Evolutionary conservation across 2,329 filamentous ascomycete genomes (phyloP).

Genomic region (Aspergillus alliaceus): DNA sequence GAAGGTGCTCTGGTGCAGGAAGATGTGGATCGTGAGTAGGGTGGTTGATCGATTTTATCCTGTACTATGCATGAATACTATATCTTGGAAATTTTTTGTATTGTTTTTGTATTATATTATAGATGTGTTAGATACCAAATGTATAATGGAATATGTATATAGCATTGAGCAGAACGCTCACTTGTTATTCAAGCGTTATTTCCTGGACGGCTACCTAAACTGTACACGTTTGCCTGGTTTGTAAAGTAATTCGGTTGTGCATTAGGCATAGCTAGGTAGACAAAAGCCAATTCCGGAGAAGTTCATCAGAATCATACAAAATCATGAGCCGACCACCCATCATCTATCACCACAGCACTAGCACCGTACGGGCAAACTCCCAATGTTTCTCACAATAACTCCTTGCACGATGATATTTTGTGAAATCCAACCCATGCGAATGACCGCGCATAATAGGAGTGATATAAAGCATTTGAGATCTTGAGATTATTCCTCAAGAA

Average conservation of each 20-base stretch:
- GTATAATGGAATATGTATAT: background rate
- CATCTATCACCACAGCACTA: background rate
- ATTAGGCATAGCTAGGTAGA: too few relatives aligned
- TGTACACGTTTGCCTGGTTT: too few relatives aligned
- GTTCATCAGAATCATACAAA: background rate
- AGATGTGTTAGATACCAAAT: background rate
- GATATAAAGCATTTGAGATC: background rate
- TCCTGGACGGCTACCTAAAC: too few relatives aligned
- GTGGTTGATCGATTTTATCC: background rate
- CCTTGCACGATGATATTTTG: background rate
- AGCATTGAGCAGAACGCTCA: background rate
- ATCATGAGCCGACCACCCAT: background rate
- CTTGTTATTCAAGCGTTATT: too few relatives aligned
- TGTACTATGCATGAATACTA: background rate
- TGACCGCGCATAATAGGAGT: background rate
- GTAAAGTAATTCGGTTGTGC: too few relatives aligned
- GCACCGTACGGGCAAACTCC: background rate
- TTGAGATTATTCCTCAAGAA: background rate
- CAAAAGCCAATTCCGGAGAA: background rate
- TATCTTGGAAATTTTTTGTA: background rate
- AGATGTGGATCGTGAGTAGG: background rate
- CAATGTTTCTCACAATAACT: background rate
- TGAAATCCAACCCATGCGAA: background rate
- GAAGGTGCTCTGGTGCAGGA: background rate
- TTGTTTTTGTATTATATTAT: background rate